A percentile compares a stretch with the other conserved stretches of the same genome.
phyloP scores from a whole-genome alignment of 2,329 filamentous ascomycete species.

The Nemania serpens region DNA sequence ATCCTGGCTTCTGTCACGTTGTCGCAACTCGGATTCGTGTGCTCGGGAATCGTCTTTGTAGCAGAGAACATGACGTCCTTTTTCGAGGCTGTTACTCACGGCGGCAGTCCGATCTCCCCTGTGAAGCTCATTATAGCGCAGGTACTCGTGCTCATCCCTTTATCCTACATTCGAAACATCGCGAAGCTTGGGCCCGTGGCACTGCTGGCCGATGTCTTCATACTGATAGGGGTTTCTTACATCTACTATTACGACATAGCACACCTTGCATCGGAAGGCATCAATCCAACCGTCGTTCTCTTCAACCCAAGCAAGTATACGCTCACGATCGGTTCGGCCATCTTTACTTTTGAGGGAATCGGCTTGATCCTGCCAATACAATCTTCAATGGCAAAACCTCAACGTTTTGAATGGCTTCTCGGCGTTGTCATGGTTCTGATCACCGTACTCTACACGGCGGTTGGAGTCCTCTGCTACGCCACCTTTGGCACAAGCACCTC shows the following conservation, averaged over 20 bases:
- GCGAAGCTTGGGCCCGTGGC: slow-evolving; percentile 73
- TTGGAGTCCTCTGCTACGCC: slow-evolving; percentile 74
- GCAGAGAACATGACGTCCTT: slow-evolving; percentile 75
- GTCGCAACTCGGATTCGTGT: slow-evolving; percentile 79
- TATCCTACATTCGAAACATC: slow-evolving; percentile 75
- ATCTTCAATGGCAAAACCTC: slow-evolving; percentile 72
- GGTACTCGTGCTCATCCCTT: slow-evolving; percentile 65
- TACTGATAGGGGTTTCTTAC: slow-evolving; percentile 70
- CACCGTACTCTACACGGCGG: slow-evolving; percentile 72
- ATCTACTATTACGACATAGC: slow-evolving; percentile 74
- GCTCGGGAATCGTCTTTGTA: slow-evolving; percentile 76
- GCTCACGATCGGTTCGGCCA: slow-evolving; percentile 72
- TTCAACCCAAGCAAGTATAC: slow-evolving; percentile 74
- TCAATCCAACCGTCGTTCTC: slow-evolving; percentile 64
- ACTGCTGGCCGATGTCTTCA: slow-evolving; percentile 72
- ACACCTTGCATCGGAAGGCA: slow-evolving; percentile 58
- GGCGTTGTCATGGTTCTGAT: slow-evolving; percentile 74
- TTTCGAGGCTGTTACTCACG: slow-evolving; percentile 62
- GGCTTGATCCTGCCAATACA: slow-evolving; percentile 78
- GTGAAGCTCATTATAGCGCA: slow-evolving; percentile 68
- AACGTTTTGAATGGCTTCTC: slow-evolving; percentile 69
- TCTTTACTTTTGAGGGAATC: slow-evolving; percentile 81
- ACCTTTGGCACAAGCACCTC: slow-evolving; percentile 71
- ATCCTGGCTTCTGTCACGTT: slow-evolving; percentile 73
- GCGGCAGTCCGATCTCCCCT: slow-evolving; percentile 56